Conservation (phyloP, 2,329 filamentous ascomycete species). For the Bipolaris victoriae region DNA sequence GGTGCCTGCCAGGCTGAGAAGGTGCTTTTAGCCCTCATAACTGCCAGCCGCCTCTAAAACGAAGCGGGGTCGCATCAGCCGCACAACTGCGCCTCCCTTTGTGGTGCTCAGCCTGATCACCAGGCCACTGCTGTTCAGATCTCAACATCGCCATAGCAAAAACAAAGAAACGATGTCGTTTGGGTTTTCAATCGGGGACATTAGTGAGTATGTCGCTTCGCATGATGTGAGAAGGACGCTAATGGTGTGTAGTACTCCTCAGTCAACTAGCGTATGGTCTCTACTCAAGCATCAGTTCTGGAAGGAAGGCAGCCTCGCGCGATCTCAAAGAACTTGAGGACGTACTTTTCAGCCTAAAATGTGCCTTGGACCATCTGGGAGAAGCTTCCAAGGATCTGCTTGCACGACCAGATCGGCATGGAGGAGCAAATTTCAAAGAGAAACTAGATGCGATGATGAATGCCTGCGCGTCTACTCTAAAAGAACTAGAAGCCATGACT, state of each 20-base stretch:
- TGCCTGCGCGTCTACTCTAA: neutral
- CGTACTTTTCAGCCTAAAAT: neutral
- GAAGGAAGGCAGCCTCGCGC: neutral
- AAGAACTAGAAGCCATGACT: neutral
- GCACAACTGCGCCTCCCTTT: neutral
- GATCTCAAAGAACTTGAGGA: neutral
- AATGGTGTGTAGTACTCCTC: neutral
- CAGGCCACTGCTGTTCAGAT: neutral
- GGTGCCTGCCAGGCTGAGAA: neutral
- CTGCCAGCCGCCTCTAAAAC: neutral
- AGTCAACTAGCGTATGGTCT: conserved; percentile 1
- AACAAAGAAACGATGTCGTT: conserved; percentile 2
- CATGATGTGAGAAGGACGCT: neutral
- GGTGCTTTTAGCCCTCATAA: neutral
- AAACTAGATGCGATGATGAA: neutral
- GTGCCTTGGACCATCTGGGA: neutral
- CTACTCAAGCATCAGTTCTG: neutral
- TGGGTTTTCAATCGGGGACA: neutral
- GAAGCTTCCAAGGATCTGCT: neutral
- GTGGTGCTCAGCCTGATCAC: neutral
- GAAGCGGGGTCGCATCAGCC: neutral
- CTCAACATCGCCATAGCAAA: neutral
- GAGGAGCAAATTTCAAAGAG: neutral
- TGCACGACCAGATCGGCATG: neutral
- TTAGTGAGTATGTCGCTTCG: neutral